Evolutionary conservation across 106 monocot species (phyloP).

Genomic region (Phalaenopsis aphrodite): DNA sequence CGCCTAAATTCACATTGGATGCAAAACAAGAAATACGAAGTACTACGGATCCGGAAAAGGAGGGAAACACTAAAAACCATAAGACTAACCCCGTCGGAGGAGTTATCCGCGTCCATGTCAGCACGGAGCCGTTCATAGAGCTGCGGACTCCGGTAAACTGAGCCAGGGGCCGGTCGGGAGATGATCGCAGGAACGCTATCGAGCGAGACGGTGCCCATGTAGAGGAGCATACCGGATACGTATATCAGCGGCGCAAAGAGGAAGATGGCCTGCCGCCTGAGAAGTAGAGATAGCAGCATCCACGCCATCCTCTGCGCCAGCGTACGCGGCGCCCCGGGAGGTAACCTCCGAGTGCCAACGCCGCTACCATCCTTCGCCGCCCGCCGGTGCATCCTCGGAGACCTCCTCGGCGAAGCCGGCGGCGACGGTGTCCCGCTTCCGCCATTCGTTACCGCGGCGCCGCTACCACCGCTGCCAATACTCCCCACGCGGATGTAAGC

Average conservation of each 20-base stretch:
- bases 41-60: background rate
- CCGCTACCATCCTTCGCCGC: slow-evolving; percentile 9
- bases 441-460: background rate
- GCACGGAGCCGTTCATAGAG: slow-evolving; percentile 51
- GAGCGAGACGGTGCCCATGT: slow-evolving; percentile 82
- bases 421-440: slow-evolving; percentile 44
- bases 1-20: background rate
- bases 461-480: slow-evolving; percentile 24
- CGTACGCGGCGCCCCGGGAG: slow-evolving; percentile 14
- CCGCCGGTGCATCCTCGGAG: slow-evolving; percentile 24
- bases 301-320: slow-evolving; percentile 39
- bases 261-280: slow-evolving; percentile 78
- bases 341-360: slow-evolving; percentile 7
- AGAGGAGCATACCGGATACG: slow-evolving; percentile 76
- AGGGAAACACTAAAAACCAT: background rate
- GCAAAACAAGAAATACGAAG: background rate
- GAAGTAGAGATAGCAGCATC: slow-evolving; percentile 49
- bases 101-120: slow-evolving; percentile 78
- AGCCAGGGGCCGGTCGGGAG: slow-evolving; percentile 45
- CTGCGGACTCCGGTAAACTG: slow-evolving; percentile 79
- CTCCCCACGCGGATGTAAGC: slow-evolving; percentile 52
- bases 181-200: slow-evolving; percentile 71
- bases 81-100: slow-evolving; percentile 55
- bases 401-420: slow-evolving; percentile 45
- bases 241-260: slow-evolving; percentile 89